These are phyloP conservation scores for Alternaria gansuensis DNA, from an alignment of 2,329 filamentous ascomycete genomes.

Conservation along the genomic window DNA sequence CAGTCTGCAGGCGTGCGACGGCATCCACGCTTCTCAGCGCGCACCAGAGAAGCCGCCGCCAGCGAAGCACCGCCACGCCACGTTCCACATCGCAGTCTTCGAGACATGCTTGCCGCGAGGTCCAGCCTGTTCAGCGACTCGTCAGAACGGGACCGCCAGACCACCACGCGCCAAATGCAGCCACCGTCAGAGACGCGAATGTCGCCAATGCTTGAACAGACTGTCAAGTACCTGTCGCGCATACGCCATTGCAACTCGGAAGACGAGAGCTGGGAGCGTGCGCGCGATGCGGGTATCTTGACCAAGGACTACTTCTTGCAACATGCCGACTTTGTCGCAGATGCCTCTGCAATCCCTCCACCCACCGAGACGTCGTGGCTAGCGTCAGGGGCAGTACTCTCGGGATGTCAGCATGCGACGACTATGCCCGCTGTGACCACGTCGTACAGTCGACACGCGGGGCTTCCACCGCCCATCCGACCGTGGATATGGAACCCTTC, in stretches of 20 bases:
- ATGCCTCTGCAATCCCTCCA: constrained; percentile 61
- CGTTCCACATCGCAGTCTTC: constrained; percentile 31
- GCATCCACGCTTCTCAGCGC: constrained; percentile 52
- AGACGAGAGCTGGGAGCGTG: constrained; percentile 64
- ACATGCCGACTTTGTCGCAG: constrained; percentile 66
- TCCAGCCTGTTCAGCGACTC: constrained; percentile 26
- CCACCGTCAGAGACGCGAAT: constrained; percentile 31
- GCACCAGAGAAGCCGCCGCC: constrained; percentile 44
- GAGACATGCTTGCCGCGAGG: constrained; percentile 40
- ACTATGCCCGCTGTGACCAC: constrained; percentile 40
- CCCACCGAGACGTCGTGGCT: constrained; percentile 69
- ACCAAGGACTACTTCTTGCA: constrained; percentile 64
- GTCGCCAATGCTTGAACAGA: constrained; percentile 62
- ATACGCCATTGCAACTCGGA: constrained; percentile 63
- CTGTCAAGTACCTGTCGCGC: constrained; percentile 68
- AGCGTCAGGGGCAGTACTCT: constrained; percentile 67
- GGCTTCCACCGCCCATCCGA: constrained; percentile 43
- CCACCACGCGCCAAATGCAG: constrained; percentile 15
- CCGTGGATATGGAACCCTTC: constrained; percentile 52
- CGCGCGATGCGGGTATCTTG: constrained; percentile 63
- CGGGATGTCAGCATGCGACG: constrained; percentile 68
- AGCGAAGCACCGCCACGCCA: constrained; percentile 47
- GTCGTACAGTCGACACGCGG: constrained; percentile 26
- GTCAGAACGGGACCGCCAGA: constrained; percentile 13
- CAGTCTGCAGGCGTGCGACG: constrained; percentile 49